phyloP scores from a whole-genome alignment of 2,329 filamentous ascomycete genomes.

The Pezicula carpinea region DNA sequence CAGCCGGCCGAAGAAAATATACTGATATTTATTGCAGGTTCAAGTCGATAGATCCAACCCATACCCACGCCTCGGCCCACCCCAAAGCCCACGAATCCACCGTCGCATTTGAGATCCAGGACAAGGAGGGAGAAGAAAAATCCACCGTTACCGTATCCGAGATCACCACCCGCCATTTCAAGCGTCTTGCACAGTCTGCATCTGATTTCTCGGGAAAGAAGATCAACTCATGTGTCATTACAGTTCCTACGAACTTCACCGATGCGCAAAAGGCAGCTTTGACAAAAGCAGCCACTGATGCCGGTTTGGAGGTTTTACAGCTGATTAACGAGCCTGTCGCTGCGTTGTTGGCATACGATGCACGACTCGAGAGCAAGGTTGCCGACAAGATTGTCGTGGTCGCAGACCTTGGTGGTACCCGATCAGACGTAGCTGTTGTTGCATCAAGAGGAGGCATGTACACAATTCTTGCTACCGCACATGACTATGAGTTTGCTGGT shows the following conservation, averaged over 20 bases:
- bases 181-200: slow-evolving; percentile 75
- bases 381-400: slow-evolving; percentile 89
- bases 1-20: neutral
- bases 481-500: slow-evolving; percentile 93
- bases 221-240: slow-evolving; percentile 92
- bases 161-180: slow-evolving; percentile 78
- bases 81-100: slow-evolving; percentile 68
- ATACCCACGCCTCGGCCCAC: slow-evolving; percentile 90
- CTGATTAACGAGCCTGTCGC: slow-evolving; percentile 89
- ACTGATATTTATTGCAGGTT: slow-evolving; percentile 48
- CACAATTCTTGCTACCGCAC: slow-evolving; percentile 85
- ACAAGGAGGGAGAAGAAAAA: slow-evolving; percentile 59
- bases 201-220: slow-evolving; percentile 89
- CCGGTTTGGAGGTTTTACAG: slow-evolving; percentile 85
- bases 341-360: slow-evolving; percentile 86
- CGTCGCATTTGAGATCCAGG: slow-evolving; percentile 79
- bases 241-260: slow-evolving; percentile 88
- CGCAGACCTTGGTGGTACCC: slow-evolving; percentile 86
- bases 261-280: slow-evolving; percentile 83
- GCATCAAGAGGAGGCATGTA: slow-evolving; percentile 94
- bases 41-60: slow-evolving; percentile 93
- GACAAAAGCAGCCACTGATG: slow-evolving; percentile 69
- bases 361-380: slow-evolving; percentile 66
- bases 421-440: slow-evolving; percentile 86
- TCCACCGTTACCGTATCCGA: slow-evolving; percentile 76